Percentiles rank a stretch among this genome's conserved stretches.
phyloP scores from a whole-genome alignment of 1,284 basidiomycete genomes.

The Volvariella volvacea region DNA sequence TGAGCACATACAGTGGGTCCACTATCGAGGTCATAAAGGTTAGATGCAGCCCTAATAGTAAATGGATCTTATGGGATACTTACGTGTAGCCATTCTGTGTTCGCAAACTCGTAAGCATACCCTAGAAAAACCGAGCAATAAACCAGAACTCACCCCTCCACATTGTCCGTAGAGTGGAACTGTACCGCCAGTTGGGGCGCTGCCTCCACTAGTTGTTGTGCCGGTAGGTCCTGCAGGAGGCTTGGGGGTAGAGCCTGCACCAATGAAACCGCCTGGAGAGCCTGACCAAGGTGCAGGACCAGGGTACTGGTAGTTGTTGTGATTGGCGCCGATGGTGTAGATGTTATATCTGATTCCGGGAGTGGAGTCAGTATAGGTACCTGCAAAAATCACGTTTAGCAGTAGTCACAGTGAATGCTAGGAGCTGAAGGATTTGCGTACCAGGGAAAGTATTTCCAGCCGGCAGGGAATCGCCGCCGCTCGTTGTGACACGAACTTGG shows the following conservation, averaged over 20 bases:
- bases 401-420: neutral
- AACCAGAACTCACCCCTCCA: neutral
- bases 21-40: too few species aligned
- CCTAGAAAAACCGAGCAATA: too few species aligned
- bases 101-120: too few species aligned
- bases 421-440: too few species aligned
- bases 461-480: neutral
- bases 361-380: constrained; percentile 4
- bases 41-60: too few species aligned
- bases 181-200: neutral
- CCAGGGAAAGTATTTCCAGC: too few species aligned
- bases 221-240: neutral
- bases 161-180: constrained; percentile 1
- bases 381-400: too few species aligned
- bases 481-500: constrained; percentile 1
- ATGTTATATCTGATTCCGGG: constrained; percentile 5
- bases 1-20: too few species aligned
- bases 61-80: too few species aligned
- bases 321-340: neutral
- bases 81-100: too few species aligned
- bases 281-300: constrained; percentile 2
- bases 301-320: neutral
- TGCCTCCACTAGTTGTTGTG: neutral
- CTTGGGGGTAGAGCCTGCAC: neutral
- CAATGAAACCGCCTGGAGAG: constrained; percentile 1